Evolutionary conservation across 202 grass and related monocot genomes (phyloP).

Genomic region (Setaria viridis): DNA sequence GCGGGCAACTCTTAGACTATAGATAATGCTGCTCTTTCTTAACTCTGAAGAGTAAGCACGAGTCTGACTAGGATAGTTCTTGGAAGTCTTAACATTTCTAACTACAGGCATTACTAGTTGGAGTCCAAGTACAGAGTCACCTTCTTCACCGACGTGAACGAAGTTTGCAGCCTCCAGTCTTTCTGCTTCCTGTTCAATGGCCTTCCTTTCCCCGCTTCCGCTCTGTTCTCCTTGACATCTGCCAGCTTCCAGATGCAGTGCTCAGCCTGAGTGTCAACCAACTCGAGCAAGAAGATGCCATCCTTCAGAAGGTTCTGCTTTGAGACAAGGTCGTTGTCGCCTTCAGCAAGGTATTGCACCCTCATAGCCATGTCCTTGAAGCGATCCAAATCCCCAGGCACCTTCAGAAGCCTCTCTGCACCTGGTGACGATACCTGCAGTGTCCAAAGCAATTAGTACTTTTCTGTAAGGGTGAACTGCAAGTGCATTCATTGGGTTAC

Average conservation of each 20-base stretch:
- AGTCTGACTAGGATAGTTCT: not conserved
- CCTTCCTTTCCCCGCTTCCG: slow-evolving; percentile 74
- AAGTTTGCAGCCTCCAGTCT: slow-evolving; percentile 80
- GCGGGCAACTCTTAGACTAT: not conserved
- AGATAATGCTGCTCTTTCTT: not conserved
- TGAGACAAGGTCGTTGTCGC: slow-evolving; percentile 15
- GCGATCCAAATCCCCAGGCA: slow-evolving; percentile 74
- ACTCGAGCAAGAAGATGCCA: slow-evolving; percentile 69
- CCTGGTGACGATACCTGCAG: slow-evolving; percentile 92
- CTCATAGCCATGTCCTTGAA: slow-evolving; percentile 91
- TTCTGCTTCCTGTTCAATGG: slow-evolving; percentile 81
- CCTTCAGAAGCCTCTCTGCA: slow-evolving; percentile 80
- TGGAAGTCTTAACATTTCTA: not conserved
- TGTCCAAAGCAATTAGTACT: not conserved
- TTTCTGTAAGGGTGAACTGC: not conserved
- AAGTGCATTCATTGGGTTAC: not conserved
- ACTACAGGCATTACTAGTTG: slow-evolving; percentile 4
- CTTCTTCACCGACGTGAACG: slow-evolving; percentile 65
- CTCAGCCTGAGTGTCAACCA: slow-evolving; percentile 49
- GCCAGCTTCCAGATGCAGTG: slow-evolving; percentile 84
- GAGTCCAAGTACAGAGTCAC: slow-evolving; percentile 73
- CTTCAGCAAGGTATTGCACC: slow-evolving; percentile 66
- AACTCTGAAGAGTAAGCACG: not conserved
- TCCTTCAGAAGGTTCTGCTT: slow-evolving; percentile 57
- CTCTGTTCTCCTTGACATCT: slow-evolving; percentile 83